Conservation (phyloP, 202 grass and related monocot species). For the Digitaria exilis region DNA sequence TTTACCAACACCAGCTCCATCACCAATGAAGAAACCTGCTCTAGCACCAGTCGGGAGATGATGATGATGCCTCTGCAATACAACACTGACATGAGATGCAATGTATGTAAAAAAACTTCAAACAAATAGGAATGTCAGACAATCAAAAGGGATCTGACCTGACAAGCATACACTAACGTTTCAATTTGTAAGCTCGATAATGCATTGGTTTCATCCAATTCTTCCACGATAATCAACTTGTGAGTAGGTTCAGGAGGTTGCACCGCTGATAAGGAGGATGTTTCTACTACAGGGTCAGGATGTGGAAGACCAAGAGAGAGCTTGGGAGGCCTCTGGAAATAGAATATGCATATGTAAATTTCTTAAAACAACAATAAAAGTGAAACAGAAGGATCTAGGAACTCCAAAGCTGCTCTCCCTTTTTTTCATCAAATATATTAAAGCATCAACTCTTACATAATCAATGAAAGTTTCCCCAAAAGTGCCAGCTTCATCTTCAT, state of each 20-base stretch:
- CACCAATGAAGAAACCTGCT: conserved; percentile 97
- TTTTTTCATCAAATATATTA: conserved; percentile 18
- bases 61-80: conserved; percentile 83
- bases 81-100: conserved; percentile 51
- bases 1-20: conserved; percentile 99
- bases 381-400: conserved; percentile 5
- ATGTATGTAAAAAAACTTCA: conserved; percentile 16
- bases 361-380: background rate
- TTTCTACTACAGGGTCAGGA: conserved; percentile 98
- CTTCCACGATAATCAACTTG: conserved; percentile 73
- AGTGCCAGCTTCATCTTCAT: conserved; percentile 87
- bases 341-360: background rate
- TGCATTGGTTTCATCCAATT: conserved; percentile 73
- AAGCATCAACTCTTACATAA: conserved; percentile 62
- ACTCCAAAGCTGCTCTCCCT: background rate
- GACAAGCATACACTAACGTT: conserved; percentile 96
- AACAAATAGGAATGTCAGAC: conserved; percentile 7
- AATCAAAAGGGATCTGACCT: conserved; percentile 61
- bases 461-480: conserved; percentile 89
- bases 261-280: conserved; percentile 95
- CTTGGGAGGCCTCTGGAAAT: conserved; percentile 85
- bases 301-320: conserved; percentile 84
- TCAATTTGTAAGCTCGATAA: conserved; percentile 98
- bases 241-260: conserved; percentile 98
- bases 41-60: conserved; percentile 88